Base-by-base conservation (phyloP, 257 asterid species). In the Nicotiana undulata region DNA sequence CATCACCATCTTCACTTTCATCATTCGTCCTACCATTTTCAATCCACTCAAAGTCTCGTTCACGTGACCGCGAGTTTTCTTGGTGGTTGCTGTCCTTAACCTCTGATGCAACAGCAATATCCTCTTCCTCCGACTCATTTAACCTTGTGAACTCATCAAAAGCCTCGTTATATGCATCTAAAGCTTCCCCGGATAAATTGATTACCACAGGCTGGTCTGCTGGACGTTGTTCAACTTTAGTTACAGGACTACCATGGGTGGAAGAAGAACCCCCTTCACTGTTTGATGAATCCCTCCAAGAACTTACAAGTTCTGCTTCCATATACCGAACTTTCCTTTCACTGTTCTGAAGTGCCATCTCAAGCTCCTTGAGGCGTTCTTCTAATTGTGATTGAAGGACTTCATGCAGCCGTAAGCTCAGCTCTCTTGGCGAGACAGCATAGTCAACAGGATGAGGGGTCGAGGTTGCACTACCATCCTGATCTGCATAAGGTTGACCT, bases 391-490 rank as follows among this genome's bases (percentile, higher is more conserved):
- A 90, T 86, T 92, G 94, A 83, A 95, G 84, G 80, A 93, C 90
- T 91, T 92, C 92, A 66, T 95, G 97, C 79, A 95, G 85, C 32
- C 96, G 89, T 83, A 92, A 85, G 76, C 95, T 91, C 76, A 95
- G 90, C 84, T 93, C 97, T 86, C 85, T 85, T 1, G 99, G 97
- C 58, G 96, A 94, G 80, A 95, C 90, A 0, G 97, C 88, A 79
- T 92, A 90, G 75, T 86, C 87, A 40, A 79, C 83, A 26, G 91
- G 86, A 63, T 72, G 88, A 51, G 92, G 88, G 9, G 96, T 89
- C 77, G 93, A 88, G 84, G 83, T 63, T 65, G 85, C 83, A 66
- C 90, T 87, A 81, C 85, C 88, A 70, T 92, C 89, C 24, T 83
- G 83, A 76, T 89, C 89, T 53, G 89, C 88, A 81, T 83, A 87